Base-by-base conservation (phyloP, 2,329 filamentous ascomycete species). In the Fusarium ambrosium region DNA sequence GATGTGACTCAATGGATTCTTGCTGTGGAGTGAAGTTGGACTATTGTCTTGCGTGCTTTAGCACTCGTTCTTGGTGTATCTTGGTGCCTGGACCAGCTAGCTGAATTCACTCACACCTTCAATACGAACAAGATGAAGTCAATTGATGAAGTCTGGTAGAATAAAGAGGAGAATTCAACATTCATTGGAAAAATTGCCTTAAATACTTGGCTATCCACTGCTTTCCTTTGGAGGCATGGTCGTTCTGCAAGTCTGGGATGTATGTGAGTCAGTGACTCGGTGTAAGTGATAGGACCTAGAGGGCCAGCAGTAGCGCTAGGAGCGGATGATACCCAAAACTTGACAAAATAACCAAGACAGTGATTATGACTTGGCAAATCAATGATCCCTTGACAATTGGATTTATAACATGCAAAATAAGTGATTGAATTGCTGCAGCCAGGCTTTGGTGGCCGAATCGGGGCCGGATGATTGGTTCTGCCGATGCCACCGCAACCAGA, bases 221-320 rank as follows among this genome's bases (percentile, higher is more conserved):
- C 20, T 64, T 64, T 43, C 62, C 62, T 45, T 58, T 64, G 62
- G 62, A 45, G 62, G 62, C 58, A 55, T 64, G 59, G 62, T 59
- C 27, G 22, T 55, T 53, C 48, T 53, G 48, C 48, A 53, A 20
- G 48, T 53, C 45, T 51, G 13, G 45, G 45, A 32, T 32, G 48
- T 29, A 48, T 45, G 51, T 64, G 53, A 64, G 62, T 64, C 62
- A 64, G 51, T 29, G 24, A 53, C 24, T 32, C 2, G 48, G 48
- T 53, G n/a, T 53, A 53, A 32, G 27, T 6, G 27, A 32, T 32
- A n/a, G 48, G 4, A 13, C 27, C 48, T 6, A 2, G 32, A 10
- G 10, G 32, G 32, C 32, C 3, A 53, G 10, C 2, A 20, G 27
- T 27, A 53, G 18, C 48, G 7, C 16, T 27, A 18, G 6, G 18